Evolutionary conservation across 2,329 filamentous ascomycete species (phyloP), one percentile per base, ranked within the genome.

Genomic region (Trichophaea hybrida): DNA sequence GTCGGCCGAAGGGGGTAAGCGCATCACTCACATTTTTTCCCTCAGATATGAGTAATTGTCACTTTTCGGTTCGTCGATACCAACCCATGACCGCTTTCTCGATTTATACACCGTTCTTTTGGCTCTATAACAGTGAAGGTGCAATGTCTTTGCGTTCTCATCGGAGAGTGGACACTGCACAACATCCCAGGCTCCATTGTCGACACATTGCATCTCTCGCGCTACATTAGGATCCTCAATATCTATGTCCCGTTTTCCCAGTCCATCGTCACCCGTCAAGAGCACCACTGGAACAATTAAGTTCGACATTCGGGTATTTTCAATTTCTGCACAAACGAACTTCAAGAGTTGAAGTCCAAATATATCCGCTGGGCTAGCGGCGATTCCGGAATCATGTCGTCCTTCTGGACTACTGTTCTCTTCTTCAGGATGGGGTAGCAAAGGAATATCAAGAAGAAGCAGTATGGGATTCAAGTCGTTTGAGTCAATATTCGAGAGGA

Each of bases 21-120:
- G n/a, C 24, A 24, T 24, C 13, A 37, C 73, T 59, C 69, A 74
- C 88, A 96, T 95, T 54, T 86, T 87, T 74, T 96, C 90, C 61
- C 90, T 80, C 58, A 96, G 74, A 73, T 95, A 95, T 13, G 88
- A 84, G 73, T 89, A 95, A n/a, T 63, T 58, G 31, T 61, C 52
- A 48, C 88, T 81, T 66, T 91, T 86, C 33, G 40, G 17, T 57
- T 48, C 40, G 69, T 87, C 81, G 8, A 94, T 79, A 32, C 90
- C 89, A 46, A 95, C 88, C 90, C 90, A 95, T 0, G 90, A 95
- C 57, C 88, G 81, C 72, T 94, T 94, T 58, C 89, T 80, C 49
- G 84, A 82, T 66, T 84, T 82, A 69, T 84, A 85, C 82, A 37
- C 80, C 77, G 24, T 86, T 84, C 67, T 89, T 83, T 71, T 86